These are phyloP conservation scores for Scheffersomyces illinoinensis DNA, from an alignment of 1,139 yeast species.

Conservation along the genomic window DNA sequence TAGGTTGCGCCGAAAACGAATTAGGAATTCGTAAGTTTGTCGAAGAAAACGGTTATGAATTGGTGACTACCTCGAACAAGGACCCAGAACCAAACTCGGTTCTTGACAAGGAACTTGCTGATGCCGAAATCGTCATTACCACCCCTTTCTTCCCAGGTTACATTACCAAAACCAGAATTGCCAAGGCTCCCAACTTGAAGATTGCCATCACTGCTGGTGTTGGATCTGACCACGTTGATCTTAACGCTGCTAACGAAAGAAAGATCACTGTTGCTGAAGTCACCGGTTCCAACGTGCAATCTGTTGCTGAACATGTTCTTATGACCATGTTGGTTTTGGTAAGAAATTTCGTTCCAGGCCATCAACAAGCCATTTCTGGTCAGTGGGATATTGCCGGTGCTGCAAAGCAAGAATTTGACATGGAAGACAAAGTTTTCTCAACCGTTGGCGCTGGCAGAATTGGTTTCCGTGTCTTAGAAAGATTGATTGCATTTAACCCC, in stretches of 20 bases:
- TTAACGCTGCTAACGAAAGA: conserved; percentile 66
- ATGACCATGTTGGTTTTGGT: conserved; percentile 74
- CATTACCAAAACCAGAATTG: conserved; percentile 64
- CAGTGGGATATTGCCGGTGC: conserved; percentile 80
- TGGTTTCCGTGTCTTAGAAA: conserved; percentile 74
- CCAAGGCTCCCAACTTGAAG: conserved; percentile 72
- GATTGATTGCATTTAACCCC: conserved; percentile 73
- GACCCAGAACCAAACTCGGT: conserved; percentile 59
- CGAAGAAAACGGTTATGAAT: conserved; percentile 66
- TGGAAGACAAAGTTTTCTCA: conserved; percentile 74
- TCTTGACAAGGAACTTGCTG: conserved; percentile 65
- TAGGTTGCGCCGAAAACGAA: conserved; percentile 76
- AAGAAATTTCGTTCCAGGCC: conserved; percentile 79
- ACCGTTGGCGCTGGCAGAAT: conserved; percentile 86
- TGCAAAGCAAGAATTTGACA: conserved; percentile 71
- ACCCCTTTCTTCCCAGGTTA: conserved; percentile 88
- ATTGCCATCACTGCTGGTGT: conserved; percentile 80
- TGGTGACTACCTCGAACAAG: conserved; percentile 66
- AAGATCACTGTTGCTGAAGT: conserved; percentile 73
- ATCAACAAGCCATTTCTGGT: conserved; percentile 54
- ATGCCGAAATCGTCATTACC: conserved; percentile 75
- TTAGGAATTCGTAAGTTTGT: conserved; percentile 69
- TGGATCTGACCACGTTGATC: conserved; percentile 80
- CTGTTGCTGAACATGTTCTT: conserved; percentile 81
- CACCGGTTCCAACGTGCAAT: conserved; percentile 77